Evolutionary conservation across 176 grass and related monocot genomes (phyloP).

Genomic region (Avena sativa): DNA sequence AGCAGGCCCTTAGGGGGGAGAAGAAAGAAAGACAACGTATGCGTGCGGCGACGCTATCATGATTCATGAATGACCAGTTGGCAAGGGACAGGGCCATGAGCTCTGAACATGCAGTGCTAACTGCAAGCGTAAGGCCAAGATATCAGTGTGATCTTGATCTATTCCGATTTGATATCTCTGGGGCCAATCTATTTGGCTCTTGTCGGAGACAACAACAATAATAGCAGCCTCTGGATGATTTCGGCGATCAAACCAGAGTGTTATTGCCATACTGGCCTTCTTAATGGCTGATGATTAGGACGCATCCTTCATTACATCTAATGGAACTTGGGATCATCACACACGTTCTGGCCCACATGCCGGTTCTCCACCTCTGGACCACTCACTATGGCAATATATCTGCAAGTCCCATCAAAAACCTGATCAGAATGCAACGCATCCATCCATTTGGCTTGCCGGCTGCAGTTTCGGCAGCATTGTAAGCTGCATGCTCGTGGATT

Average conservation of each 20-base stretch:
- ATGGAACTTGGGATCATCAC: background rate
- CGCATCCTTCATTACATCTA: background rate
- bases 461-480: background rate
- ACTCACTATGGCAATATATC: background rate
- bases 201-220: constrained; percentile 16
- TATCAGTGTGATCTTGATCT: constrained; percentile 20
- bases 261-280: background rate
- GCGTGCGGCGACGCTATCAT: background rate
- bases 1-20: too few species aligned
- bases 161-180: constrained; percentile 13
- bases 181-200: constrained; percentile 5
- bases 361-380: too few species aligned
- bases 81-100: constrained; percentile 37
- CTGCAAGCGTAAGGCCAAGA: background rate
- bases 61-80: background rate
- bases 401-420: background rate
- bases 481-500: constrained; percentile 16
- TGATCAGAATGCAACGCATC: too few species aligned
- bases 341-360: background rate
- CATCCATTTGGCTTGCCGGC: too few species aligned
- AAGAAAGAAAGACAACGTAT: background rate
- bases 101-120: constrained; percentile 43
- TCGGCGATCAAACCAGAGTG: background rate
- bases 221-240: background rate
- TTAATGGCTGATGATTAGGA: constrained; percentile 11